These are phyloP conservation scores for Globisporangium acanthophoron DNA, from an alignment of 352 stramenopile species.

Conservation along the genomic window DNA sequence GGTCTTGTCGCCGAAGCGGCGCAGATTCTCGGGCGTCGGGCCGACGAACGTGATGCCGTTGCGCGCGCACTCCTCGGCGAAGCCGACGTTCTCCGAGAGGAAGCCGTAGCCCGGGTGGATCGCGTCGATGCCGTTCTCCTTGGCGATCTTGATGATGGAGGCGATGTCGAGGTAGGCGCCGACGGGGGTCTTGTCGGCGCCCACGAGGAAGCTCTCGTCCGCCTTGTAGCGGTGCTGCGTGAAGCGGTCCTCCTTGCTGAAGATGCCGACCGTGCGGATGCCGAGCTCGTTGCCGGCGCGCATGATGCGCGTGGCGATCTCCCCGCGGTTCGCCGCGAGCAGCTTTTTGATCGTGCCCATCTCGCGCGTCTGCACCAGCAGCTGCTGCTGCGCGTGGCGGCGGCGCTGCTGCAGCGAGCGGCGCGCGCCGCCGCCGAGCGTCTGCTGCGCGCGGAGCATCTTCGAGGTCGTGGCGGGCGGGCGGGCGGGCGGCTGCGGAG, in stretches of 20 bases:
- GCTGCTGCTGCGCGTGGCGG: constrained; percentile 6
- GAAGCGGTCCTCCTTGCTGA: constrained; percentile 92
- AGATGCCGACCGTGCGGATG: constrained; percentile 88
- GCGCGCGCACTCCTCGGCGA: constrained; percentile 89
- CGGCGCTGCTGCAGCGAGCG: constrained; percentile 1
- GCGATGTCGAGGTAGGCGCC: constrained; percentile 95
- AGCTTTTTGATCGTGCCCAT: constrained; percentile 92
- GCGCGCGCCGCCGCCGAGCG: constrained; percentile 15
- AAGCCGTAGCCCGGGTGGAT: constrained; percentile 98
- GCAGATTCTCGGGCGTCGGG: constrained; percentile 91
- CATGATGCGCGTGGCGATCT: constrained; percentile 97
- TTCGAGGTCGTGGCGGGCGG: not conserved
- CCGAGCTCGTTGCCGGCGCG: constrained; percentile 92
- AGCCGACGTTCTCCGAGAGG: constrained; percentile 94
- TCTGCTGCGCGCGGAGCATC: constrained; percentile 43
- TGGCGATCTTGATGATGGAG: constrained; percentile 90
- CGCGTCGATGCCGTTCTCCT: constrained; percentile 90
- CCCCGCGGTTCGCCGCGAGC: constrained; percentile 96
- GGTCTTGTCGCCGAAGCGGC: constrained; percentile 88
- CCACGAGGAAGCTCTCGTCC: constrained; percentile 94
- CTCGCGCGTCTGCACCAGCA: too few species aligned
- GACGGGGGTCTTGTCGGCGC: constrained; percentile 88
- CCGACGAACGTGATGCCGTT: constrained; percentile 95
- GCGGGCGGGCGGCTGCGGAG: not conserved
- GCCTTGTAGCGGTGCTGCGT: constrained; percentile 97